Conservation (phyloP, 106 monocot genomes). For the Vanilla planifolia region DNA sequence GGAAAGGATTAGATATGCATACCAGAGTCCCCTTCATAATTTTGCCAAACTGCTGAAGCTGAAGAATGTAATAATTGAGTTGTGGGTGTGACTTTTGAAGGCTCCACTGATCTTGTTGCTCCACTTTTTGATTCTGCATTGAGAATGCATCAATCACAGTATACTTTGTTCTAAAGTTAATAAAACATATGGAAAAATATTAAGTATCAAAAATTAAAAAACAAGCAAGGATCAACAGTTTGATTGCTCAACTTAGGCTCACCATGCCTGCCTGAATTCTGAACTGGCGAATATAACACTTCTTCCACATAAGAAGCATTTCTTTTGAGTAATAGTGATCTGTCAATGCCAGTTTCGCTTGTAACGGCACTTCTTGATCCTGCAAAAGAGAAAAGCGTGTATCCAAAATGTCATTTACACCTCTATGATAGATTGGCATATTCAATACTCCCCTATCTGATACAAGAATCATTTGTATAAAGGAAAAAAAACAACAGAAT, state of each 20-base stretch:
- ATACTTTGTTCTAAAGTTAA: not conserved
- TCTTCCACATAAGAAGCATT: conserved; percentile 11
- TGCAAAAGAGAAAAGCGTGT: conserved; percentile 2
- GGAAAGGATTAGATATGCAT: not conserved
- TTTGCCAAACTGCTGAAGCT: not conserved
- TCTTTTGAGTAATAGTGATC: not conserved
- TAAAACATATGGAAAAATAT: not conserved
- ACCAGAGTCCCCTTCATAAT: not conserved
- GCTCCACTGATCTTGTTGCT: not conserved
- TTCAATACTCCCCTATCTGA: not conserved
- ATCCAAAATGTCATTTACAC: not conserved
- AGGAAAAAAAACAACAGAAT: not conserved
- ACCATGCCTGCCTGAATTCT: conserved; percentile 4
- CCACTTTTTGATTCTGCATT: not conserved
- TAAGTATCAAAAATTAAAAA: not conserved
- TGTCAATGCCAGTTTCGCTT: not conserved
- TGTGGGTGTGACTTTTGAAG: not conserved
- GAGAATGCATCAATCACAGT: not conserved
- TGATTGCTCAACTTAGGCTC: conserved; percentile 5
- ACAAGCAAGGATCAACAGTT: not conserved
- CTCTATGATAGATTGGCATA: not conserved
- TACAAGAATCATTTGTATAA: not conserved
- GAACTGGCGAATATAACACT: conserved; percentile 1
- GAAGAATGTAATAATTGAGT: not conserved
- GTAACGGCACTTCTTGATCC: conserved; percentile 2